Evolutionary conservation across 495 filamentous ascomycete genomes (phyloP).

Genomic region (Penicillium manginii): DNA sequence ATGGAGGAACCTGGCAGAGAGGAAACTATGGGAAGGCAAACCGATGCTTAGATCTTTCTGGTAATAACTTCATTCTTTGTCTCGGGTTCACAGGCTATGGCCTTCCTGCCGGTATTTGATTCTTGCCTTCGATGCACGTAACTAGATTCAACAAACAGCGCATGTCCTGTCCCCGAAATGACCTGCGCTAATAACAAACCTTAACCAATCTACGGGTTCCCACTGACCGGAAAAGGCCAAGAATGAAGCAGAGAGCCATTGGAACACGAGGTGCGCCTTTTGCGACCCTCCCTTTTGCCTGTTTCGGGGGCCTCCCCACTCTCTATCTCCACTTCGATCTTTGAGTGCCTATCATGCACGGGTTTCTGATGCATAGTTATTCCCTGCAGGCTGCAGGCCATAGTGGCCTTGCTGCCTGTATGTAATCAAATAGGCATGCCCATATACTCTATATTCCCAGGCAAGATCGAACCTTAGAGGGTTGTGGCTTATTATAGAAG

Average conservation of each 20-base stretch:
- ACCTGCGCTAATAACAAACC: slow-evolving; percentile 8
- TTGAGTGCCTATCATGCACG: slow-evolving; percentile 24
- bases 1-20: neutral
- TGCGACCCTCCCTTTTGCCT: slow-evolving; percentile 25
- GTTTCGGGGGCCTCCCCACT: slow-evolving; percentile 18
- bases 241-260: slow-evolving; percentile 24
- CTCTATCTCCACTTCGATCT: slow-evolving; percentile 17
- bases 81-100: too few species aligned
- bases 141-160: slow-evolving; percentile 20
- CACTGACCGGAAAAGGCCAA: slow-evolving; percentile 8
- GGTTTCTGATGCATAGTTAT: slow-evolving; percentile 22
- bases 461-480: neutral
- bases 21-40: neutral
- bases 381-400: slow-evolving; percentile 30
- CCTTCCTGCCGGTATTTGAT: slow-evolving; percentile 9
- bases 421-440: slow-evolving; percentile 7
- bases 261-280: slow-evolving; percentile 23
- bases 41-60: neutral
- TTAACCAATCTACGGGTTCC: slow-evolving; percentile 8
- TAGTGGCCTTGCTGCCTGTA: slow-evolving; percentile 20
- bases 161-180: slow-evolving; percentile 10
- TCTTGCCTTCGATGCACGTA: slow-evolving; percentile 16
- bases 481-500: neutral
- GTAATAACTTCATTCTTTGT: neutral
- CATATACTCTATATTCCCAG: neutral